Conservation (phyloP, 1,284 basidiomycete genomes). For the Tetrapyrgos nigripes region DNA sequence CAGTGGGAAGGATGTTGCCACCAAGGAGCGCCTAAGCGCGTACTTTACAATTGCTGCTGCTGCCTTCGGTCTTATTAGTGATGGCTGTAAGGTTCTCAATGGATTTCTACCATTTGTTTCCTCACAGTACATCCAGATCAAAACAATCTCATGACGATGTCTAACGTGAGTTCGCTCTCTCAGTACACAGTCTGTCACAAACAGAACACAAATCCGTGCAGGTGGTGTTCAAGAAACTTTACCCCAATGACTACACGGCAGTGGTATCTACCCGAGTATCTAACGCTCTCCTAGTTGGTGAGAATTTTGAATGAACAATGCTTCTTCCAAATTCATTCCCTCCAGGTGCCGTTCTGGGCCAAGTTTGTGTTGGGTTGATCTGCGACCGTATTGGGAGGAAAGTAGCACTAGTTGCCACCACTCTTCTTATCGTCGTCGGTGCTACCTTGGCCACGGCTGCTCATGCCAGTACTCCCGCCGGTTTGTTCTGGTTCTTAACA, state of each 20-base stretch:
- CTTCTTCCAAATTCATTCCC: conserved; percentile 2
- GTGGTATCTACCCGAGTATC: conserved; percentile 72
- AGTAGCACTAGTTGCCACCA: conserved; percentile 74
- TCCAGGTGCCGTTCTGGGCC: conserved; percentile 70
- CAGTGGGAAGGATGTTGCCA: conserved; percentile 36
- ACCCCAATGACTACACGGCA: conserved; percentile 65
- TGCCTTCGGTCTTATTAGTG: conserved; percentile 71
- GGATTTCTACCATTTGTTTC: conserved; percentile 17
- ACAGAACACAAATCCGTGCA: conserved; percentile 25
- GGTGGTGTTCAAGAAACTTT: conserved; percentile 69
- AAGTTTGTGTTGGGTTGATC: conserved; percentile 68
- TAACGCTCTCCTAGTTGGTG: conserved; percentile 77
- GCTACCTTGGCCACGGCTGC: conserved; percentile 77
- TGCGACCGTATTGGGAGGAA: conserved; percentile 80
- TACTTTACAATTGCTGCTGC: conserved; percentile 70
- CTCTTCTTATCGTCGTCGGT: conserved; percentile 73
- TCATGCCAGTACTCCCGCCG: conserved; percentile 62
- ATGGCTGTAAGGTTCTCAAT: conserved; percentile 60
- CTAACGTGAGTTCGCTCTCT: conserved; percentile 47
- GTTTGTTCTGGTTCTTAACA: conserved; percentile 82
- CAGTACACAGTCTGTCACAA: neutral
- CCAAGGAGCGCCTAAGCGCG: conserved; percentile 55
- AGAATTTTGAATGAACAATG: conserved; percentile 28
- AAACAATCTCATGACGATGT: conserved; percentile 73
- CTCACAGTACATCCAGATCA: conserved; percentile 52